These are phyloP conservation scores for Mycosphaerella sp. DNA, from an alignment of 2,329 filamentous ascomycete species.

Conservation along the genomic window DNA sequence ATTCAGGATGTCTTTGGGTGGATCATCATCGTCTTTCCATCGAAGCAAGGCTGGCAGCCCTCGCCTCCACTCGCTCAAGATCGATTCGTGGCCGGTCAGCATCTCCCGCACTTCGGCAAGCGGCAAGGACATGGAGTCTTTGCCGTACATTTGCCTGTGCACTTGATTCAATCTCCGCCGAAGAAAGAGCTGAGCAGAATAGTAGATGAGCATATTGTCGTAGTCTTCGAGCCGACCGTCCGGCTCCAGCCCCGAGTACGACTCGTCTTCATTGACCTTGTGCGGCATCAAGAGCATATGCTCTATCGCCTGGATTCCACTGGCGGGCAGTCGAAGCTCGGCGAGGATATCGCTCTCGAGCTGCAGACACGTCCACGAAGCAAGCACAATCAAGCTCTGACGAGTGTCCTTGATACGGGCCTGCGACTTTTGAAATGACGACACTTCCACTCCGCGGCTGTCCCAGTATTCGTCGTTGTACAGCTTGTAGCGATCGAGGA, in stretches of 20 bases:
- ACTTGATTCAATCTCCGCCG: conserved; percentile 52
- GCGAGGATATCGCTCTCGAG: conserved; percentile 92
- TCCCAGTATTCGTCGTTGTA: conserved; percentile 32
- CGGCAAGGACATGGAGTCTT: conserved; percentile 20
- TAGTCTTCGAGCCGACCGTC: conserved; percentile 18
- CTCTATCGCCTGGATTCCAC: conserved; percentile 54
- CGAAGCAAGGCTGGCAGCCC: conserved; percentile 48
- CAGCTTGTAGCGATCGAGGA: conserved; percentile 64
- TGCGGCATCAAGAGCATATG: conserved; percentile 61
- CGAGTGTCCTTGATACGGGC: conserved; percentile 30
- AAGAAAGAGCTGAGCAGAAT: conserved; percentile 56
- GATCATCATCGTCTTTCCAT: conserved; percentile 62
- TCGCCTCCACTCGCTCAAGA: conserved; percentile 49
- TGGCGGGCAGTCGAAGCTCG: conserved; percentile 61
- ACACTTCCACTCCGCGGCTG: conserved; percentile 31
- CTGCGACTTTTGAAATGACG: conserved; percentile 25
- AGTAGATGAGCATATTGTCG: conserved; percentile 49
- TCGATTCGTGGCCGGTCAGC: conserved; percentile 30
- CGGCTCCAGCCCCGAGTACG: conserved; percentile 23
- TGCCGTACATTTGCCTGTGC: conserved; percentile 50
- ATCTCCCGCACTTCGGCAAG: conserved; percentile 26
- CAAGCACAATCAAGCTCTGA: conserved; percentile 48
- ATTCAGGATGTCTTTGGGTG: conserved; percentile 67
- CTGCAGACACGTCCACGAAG: conserved; percentile 91
- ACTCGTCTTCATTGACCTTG: conserved; percentile 39